Evolutionary conservation across 768 basidiomycete species (phyloP).

Genomic region (Hygrocybe punicea): DNA sequence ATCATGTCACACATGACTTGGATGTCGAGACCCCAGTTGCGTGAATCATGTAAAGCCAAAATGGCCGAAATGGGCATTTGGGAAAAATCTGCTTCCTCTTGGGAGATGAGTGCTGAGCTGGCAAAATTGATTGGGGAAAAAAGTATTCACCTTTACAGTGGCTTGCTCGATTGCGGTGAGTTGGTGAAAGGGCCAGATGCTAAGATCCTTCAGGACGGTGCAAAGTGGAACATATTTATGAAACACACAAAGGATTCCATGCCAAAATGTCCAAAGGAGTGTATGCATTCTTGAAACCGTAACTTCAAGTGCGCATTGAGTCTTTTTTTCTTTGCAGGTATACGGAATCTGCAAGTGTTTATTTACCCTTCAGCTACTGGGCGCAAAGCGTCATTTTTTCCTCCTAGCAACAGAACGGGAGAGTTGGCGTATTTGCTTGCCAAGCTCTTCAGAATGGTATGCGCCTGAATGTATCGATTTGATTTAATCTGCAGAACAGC

Average conservation of each 20-base stretch:
- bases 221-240: constrained; percentile 1
- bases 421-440: constrained; percentile 62
- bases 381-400: constrained; percentile 67
- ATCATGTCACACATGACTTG: constrained; percentile 69
- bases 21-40: constrained; percentile 81
- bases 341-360: constrained; percentile 12
- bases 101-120: neutral
- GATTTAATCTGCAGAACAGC: constrained; percentile 67
- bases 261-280: constrained; percentile 80
- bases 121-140: constrained; percentile 6
- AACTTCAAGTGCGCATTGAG: constrained; percentile 47
- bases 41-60: constrained; percentile 85
- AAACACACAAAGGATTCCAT: constrained; percentile 71
- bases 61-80: constrained; percentile 68
- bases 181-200: constrained; percentile 83
- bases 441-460: constrained; percentile 75
- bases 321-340: constrained; percentile 3
- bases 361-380: constrained; percentile 80
- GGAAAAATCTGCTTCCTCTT: constrained; percentile 69
- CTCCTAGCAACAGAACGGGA: constrained; percentile 85
- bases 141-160: constrained; percentile 50
- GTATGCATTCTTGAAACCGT: constrained; percentile 81
- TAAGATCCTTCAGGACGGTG: constrained; percentile 23
- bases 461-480: constrained; percentile 79
- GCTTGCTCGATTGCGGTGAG: constrained; percentile 59